Base-by-base conservation (phyloP, 257 asterid genomes). In the Jacaranda copaia region DNA sequence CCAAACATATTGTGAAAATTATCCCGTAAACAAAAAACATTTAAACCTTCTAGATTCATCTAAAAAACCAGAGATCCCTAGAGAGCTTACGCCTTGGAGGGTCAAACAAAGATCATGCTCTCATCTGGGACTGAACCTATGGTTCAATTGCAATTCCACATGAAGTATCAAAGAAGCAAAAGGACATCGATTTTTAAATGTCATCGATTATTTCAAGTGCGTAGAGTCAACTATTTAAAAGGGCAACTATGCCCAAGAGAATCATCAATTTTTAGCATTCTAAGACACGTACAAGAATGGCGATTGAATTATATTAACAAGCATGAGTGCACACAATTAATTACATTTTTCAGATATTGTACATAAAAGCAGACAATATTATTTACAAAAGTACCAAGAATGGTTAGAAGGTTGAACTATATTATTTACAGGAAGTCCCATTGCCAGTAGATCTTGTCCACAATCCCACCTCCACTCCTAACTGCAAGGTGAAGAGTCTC, bases 401-500 rank as follows among this genome's bases (percentile, higher is more conserved):
- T 83, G 88, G 89, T 77, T 52, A 84, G 79, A 78, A 68, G 53
- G 63, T 51, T 45, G 52, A 9, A 60, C 45, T 55, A 45, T 8
- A 53, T 51, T 46, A 80, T 87, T 84, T 87, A 96, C 87, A 90
- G 83, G 87, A 93, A 91, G 84, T 96, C 88, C 99, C 99, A 96
- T 75, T 94, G 98, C 98, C 98, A 89, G 52, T 87, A 96, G 70
- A 96, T 88, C 82, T 96, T 96, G 84, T 96, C 98, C 16, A 96
- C 99, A 52, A 96, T 96, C 56, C 99, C 99, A 5, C 99, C 98
- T 46, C 99, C 99, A 38, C 89, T 90, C 85, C 87, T 85, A 72
- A 96, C 98, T 0, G 99, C 99, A 71, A 96, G 81, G 73, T 82
- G 97, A 59, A 96, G 97, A n/a, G 95, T 96, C 68, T 96, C 99